phyloP scores from a whole-genome alignment of 805 yeast genomes.

The Ogataea sp. region DNA sequence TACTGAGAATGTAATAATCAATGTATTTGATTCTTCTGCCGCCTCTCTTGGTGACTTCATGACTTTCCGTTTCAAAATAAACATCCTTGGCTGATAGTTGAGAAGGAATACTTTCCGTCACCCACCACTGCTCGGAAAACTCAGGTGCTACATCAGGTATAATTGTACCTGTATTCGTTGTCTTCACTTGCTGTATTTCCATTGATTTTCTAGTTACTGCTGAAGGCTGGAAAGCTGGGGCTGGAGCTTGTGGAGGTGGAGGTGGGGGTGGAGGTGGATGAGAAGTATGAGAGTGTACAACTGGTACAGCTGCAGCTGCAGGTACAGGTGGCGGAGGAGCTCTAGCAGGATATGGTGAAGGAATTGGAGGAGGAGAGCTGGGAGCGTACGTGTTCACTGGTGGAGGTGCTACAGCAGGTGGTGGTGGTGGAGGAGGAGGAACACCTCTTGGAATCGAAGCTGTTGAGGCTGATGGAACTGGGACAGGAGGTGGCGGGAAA shows the following conservation, averaged over 20 bases:
- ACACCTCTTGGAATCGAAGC: conserved; percentile 9
- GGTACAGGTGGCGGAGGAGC: conserved; percentile 1
- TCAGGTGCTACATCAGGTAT: neutral
- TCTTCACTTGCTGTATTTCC: neutral
- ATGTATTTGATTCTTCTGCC: conserved; percentile 39
- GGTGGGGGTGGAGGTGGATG: conserved; percentile 13
- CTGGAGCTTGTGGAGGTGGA: conserved; percentile 2
- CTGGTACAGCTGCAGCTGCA: conserved; percentile 8
- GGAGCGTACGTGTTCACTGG: conserved; percentile 19
- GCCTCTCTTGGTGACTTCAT: conserved; percentile 47
- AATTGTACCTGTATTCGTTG: conserved; percentile 1
- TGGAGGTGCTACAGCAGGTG: conserved; percentile 15
- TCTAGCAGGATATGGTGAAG: too few species aligned
- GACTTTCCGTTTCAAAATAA: conserved; percentile 59
- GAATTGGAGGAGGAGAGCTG: conserved; percentile 8
- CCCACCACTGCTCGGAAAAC: conserved; percentile 53
- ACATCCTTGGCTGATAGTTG: conserved; percentile 36
- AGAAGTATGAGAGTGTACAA: conserved; percentile 2
- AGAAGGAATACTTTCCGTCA: conserved; percentile 49
- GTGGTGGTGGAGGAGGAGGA: too few species aligned
- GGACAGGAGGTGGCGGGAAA: too few species aligned
- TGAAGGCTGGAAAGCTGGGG: conserved; percentile 5
- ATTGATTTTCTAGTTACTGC: conserved; percentile 3
- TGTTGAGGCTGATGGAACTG: too few species aligned
- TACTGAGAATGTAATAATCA: conserved; percentile 65